Conservation (phyloP, 129 eudicot genomes). For the Tagetes erecta region DNA sequence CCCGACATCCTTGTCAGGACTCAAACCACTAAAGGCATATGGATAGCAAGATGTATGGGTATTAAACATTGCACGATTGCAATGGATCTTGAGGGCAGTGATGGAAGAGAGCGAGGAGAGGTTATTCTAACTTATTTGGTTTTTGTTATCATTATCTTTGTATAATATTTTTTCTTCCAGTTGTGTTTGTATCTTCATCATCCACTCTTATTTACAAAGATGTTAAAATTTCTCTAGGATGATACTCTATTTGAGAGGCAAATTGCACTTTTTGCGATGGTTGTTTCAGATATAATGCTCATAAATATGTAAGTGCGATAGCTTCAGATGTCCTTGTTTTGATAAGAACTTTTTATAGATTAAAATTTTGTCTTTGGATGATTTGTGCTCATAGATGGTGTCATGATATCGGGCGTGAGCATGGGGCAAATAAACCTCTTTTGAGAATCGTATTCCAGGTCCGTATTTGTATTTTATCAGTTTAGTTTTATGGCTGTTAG, state of each 20-base stretch:
- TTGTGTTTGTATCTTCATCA: not conserved
- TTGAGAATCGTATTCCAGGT: constrained; percentile 58
- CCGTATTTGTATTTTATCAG: not conserved
- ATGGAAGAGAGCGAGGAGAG: constrained; percentile 88
- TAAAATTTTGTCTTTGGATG: too few relatives aligned
- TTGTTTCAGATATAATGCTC: constrained; percentile 75
- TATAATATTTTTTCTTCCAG: too few relatives aligned
- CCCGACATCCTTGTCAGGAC: constrained; percentile 33
- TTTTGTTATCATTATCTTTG: constrained; percentile 25
- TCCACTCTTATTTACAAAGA: not conserved
- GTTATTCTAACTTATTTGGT: too few relatives aligned
- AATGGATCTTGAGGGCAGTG: constrained; percentile 85
- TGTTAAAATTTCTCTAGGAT: constrained; percentile 40
- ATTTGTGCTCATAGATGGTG: constrained; percentile 44
- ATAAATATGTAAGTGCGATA: constrained; percentile 63
- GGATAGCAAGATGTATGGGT: constrained; percentile 68
- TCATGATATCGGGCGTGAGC: constrained; percentile 71
- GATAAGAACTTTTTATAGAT: not conserved
- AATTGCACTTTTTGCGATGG: constrained; percentile 81
- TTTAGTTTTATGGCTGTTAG: not conserved
- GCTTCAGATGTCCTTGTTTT: not conserved
- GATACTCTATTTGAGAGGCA: constrained; percentile 68
- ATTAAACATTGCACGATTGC: constrained; percentile 74
- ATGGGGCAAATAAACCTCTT: constrained; percentile 60
- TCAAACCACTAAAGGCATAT: constrained; percentile 80